Conservation (phyloP, 306 rosid genomes). For the Prunus armeniaca region DNA sequence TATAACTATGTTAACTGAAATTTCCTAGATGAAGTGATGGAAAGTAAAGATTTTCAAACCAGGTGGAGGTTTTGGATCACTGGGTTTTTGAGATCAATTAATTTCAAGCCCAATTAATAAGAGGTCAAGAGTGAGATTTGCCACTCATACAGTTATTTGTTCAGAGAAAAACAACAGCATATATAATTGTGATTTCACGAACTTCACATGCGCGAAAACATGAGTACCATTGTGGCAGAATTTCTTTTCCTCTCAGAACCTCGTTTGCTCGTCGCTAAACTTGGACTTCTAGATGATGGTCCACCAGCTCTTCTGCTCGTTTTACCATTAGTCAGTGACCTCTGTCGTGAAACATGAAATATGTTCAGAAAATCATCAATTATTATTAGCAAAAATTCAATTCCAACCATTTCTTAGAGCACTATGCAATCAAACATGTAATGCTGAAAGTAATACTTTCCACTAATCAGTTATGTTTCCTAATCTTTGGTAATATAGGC, state of each 20-base stretch:
- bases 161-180: not conserved
- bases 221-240: slow-evolving; percentile 56
- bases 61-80: not conserved
- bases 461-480: not conserved
- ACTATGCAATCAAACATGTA: not conserved
- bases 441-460: not conserved
- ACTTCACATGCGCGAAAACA: slow-evolving; percentile 9
- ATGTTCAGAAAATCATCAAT: not conserved
- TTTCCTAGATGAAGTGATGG: not conserved
- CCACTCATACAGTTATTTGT: not conserved
- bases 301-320: slow-evolving; percentile 43
- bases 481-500: not conserved
- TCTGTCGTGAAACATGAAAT: slow-evolving; percentile 33
- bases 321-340: slow-evolving; percentile 55
- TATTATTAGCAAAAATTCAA: not conserved
- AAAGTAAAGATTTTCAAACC: not conserved
- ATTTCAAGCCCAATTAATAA: not conserved
- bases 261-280: slow-evolving; percentile 44
- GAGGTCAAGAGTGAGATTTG: not conserved
- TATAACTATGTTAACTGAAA: not conserved
- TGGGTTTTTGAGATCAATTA: not conserved
- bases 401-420: not conserved
- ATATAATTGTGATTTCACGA: not conserved
- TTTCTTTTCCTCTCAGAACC: slow-evolving; percentile 59
- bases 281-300: slow-evolving; percentile 39